Evolutionary conservation across 2,329 filamentous ascomycete species (phyloP).

Genomic region (Ilyonectria sp.): DNA sequence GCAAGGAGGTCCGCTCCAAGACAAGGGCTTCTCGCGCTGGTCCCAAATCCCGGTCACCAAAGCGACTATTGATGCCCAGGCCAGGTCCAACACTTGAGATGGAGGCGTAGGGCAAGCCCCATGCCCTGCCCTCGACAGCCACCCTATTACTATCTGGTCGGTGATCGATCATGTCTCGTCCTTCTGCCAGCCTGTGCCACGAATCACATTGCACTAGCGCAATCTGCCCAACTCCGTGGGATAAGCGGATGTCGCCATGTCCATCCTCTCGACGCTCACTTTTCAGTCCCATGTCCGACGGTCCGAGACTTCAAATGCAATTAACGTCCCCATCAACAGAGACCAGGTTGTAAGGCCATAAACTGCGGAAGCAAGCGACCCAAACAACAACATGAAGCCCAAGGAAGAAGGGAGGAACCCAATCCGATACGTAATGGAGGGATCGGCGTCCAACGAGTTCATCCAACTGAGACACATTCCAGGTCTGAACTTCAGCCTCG

Average conservation of each 20-base stretch:
- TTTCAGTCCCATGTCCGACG: neutral
- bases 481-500: no score
- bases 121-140: neutral
- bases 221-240: neutral
- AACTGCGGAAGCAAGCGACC: neutral
- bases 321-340: neutral
- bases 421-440: neutral
- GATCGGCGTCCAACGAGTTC: neutral
- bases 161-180: neutral
- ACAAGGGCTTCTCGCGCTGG: neutral
- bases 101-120: conserved; percentile 2
- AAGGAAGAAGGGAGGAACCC: neutral
- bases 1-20: neutral
- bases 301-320: neutral
- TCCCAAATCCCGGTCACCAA: neutral
- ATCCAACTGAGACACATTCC: neutral
- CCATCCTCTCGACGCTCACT: neutral
- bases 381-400: neutral
- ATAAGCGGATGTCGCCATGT: neutral
- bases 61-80: neutral
- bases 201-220: neutral
- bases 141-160: neutral
- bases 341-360: neutral
- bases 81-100: neutral
- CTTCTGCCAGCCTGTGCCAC: neutral